Evolutionary conservation across 306 rosid genomes (phyloP).

Genomic region (Fagus crenata): DNA sequence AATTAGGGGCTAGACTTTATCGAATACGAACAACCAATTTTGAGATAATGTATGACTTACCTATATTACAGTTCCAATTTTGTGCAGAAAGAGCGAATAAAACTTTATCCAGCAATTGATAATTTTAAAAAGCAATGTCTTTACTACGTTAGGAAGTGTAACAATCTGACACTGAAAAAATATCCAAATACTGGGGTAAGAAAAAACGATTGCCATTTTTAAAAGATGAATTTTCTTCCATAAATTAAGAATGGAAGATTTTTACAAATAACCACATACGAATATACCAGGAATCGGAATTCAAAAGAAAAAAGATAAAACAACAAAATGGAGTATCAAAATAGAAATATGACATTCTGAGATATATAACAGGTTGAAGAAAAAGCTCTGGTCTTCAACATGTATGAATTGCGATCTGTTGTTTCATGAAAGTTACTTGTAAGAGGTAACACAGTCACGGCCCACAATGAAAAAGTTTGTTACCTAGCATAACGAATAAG

Average conservation of each 20-base stretch:
- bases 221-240: background rate
- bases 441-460: conserved; percentile 23
- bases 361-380: background rate
- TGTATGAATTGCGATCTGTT: background rate
- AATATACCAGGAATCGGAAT: background rate
- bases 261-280: background rate
- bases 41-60: too few relatives aligned
- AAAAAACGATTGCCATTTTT: background rate
- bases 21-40: background rate
- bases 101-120: too few relatives aligned
- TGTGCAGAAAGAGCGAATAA: too few relatives aligned
- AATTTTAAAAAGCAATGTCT: too few relatives aligned
- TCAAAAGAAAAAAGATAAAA: background rate
- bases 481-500: conserved; percentile 90
- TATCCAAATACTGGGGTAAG: background rate
- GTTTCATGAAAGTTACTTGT: conserved; percentile 4
- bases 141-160: background rate
- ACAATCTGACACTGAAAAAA: background rate
- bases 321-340: background rate
- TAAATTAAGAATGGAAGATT: background rate
- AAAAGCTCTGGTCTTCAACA: conserved; percentile 9
- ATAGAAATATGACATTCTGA: background rate
- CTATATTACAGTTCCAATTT: too few relatives aligned
- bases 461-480: conserved; percentile 22
- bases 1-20: background rate